These are phyloP conservation scores for Russula compacta DNA, from an alignment of 768 basidiomycete genomes.

Conservation along the genomic window DNA sequence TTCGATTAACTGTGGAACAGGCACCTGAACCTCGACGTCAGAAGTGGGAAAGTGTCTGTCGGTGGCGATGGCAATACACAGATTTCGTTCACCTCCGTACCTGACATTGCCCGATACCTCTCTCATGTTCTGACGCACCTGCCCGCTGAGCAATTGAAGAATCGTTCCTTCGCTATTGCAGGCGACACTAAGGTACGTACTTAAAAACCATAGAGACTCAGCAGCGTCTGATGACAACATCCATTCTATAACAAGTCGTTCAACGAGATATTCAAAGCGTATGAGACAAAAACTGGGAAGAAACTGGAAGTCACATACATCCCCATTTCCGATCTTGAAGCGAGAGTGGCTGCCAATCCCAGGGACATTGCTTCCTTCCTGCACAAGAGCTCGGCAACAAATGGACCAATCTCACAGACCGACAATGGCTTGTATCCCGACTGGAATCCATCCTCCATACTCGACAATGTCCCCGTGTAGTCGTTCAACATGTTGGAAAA, in stretches of 20 bases:
- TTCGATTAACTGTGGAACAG: background rate
- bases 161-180: slow-evolving; percentile 1
- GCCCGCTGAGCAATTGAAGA: slow-evolving; percentile 9
- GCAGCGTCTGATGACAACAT: background rate
- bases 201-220: background rate
- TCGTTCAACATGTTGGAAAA: no score
- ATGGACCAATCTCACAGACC: slow-evolving; percentile 1
- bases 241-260: slow-evolving; percentile 2
- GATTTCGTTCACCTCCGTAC: slow-evolving; percentile 17
- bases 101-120: slow-evolving; percentile 18
- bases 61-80: slow-evolving; percentile 17
- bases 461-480: slow-evolving; percentile 7
- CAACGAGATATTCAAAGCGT: slow-evolving; percentile 20
- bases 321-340: slow-evolving; percentile 11
- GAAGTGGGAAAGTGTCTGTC: slow-evolving; percentile 13
- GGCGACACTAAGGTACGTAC: slow-evolving; percentile 12
- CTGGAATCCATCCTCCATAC: slow-evolving; percentile 18
- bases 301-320: slow-evolving; percentile 17
- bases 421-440: slow-evolving; percentile 18
- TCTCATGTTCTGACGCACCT: slow-evolving; percentile 16
- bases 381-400: slow-evolving; percentile 11
- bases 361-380: slow-evolving; percentile 5
- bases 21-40: slow-evolving; percentile 5
- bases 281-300: slow-evolving; percentile 18
- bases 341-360: slow-evolving; percentile 12